These are phyloP conservation scores for Mycena chlorophos DNA, from an alignment of 768 basidiomycete genomes.

Conservation along the genomic window DNA sequence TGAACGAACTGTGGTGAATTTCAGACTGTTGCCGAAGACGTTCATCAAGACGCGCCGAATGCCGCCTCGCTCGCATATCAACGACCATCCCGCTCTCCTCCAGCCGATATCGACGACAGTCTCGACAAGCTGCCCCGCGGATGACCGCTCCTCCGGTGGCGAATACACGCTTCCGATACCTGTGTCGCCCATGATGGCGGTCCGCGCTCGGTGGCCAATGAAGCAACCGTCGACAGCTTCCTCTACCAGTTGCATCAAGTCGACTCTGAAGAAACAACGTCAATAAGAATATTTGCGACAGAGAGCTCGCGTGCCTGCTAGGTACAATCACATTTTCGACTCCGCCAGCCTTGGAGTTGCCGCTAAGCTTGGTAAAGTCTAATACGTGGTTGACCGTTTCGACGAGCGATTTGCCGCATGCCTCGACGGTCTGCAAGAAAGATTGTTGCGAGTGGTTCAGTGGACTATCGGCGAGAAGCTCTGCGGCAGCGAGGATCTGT, in stretches of 20 bases:
- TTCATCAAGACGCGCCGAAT: constrained; percentile 93
- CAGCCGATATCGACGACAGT: constrained; percentile 85
- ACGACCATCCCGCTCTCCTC: constrained; percentile 73
- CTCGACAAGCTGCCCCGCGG: constrained; percentile 66
- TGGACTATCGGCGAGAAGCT: constrained; percentile 83
- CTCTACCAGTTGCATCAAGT: constrained; percentile 80
- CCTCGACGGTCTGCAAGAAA: constrained; percentile 90
- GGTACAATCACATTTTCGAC: constrained; percentile 74
- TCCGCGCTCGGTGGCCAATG: constrained; percentile 87
- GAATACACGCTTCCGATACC: constrained; percentile 92
- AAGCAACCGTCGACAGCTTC: constrained; percentile 92
- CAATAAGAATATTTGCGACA: background rate
- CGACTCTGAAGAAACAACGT: constrained; percentile 44
- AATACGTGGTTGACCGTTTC: constrained; percentile 97
- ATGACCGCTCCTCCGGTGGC: constrained; percentile 62
- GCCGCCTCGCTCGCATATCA: constrained; percentile 90
- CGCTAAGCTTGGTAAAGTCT: constrained; percentile 93
- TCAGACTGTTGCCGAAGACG: constrained; percentile 89
- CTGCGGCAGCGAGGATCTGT: constrained; percentile 87
- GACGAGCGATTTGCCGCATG: constrained; percentile 91
- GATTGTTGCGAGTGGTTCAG: constrained; percentile 80
- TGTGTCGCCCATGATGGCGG: constrained; percentile 65
- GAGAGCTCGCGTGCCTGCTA: constrained; percentile 46
- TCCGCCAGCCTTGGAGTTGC: constrained; percentile 76
- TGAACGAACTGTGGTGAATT: constrained; percentile 76